Evolutionary conservation across 805 yeast genomes (phyloP).

Genomic region (Danielozyma ontarioensis): DNA sequence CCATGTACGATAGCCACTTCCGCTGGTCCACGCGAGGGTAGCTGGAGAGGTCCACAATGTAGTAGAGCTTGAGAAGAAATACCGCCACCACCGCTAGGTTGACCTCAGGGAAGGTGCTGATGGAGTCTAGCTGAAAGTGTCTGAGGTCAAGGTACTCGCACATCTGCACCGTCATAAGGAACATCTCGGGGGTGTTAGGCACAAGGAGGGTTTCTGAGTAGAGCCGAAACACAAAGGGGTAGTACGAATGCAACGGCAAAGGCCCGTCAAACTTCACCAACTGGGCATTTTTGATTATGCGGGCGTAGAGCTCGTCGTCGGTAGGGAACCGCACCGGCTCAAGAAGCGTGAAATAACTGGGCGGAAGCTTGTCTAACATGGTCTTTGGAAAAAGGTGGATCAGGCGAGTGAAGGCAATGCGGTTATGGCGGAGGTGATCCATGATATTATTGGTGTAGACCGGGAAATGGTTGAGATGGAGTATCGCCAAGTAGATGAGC

Average conservation of each 20-base stretch:
- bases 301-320: slow-evolving; percentile 27
- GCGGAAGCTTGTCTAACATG: slow-evolving; percentile 33
- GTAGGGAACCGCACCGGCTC: slow-evolving; percentile 38
- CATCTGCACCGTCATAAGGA: slow-evolving; percentile 24
- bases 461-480: slow-evolving; percentile 43
- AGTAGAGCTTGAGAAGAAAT: slow-evolving; percentile 27
- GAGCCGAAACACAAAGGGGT: slow-evolving; percentile 34
- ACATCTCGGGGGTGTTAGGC: slow-evolving; percentile 45
- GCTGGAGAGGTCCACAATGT: slow-evolving; percentile 11
- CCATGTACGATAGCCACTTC: slow-evolving; percentile 10
- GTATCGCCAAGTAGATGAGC: slow-evolving; percentile 47
- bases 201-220: slow-evolving; percentile 41
- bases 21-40: slow-evolving; percentile 2
- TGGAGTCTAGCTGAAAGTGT: not conserved
- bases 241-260: slow-evolving; percentile 20
- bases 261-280: not conserved
- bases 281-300: slow-evolving; percentile 4
- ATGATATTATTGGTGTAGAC: slow-evolving; percentile 47
- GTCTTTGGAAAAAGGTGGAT: slow-evolving; percentile 33
- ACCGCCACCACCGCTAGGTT: slow-evolving; percentile 26
- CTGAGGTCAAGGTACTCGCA: slow-evolving; percentile 6
- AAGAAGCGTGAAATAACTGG: slow-evolving; percentile 27
- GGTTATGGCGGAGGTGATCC: slow-evolving; percentile 34
- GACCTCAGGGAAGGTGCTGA: slow-evolving; percentile 33
- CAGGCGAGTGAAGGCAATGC: slow-evolving; percentile 46